Evolutionary conservation across 2,329 filamentous ascomycete species (phyloP), one percentile per base, ranked within the genome.

Genomic region (Colletotrichum scovillei): DNA sequence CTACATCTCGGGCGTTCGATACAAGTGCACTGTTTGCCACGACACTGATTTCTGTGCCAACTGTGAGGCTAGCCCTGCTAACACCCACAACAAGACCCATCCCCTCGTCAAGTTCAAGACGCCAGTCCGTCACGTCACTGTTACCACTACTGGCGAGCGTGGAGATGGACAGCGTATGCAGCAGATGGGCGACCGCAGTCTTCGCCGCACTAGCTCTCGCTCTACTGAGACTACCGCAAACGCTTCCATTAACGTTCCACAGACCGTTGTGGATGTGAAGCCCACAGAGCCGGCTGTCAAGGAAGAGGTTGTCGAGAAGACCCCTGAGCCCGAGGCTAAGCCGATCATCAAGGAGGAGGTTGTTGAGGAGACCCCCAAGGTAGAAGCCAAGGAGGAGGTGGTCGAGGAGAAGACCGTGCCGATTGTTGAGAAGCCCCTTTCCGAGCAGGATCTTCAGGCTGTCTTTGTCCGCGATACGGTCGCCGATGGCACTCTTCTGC

Each of bases 21-120:
- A 97, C 90, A 99, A 99, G 91, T 99, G 97, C 81, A 94, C 96
- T 65, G 93, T 99, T 69, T 99, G 97, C 87, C 89, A 97, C 79
- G 95, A 99, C 81, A 93, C 93, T 42, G 97, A 99, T 84, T 98
- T 98, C 86, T 99, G 97, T 82, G 94, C 94, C 80, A 93, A 90
- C 80, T 99, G 97, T 85, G 97, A 99, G 85, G 95, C 96, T 62
- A 92, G 92, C 78, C 97, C 97, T 8, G 87, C 88, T 76, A 96
- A 97, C 82, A 87, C 86, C 26, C 97, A 99, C 87, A 98, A 98
- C 87, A 92, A 92, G 83, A 97, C 95, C n/a, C 97, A 99, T 79
- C 97, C 97, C 32, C 87, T 99, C 78, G 95, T 99, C 87, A 98
- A 98, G 86, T 95, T 99, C 87, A 97, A 95, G 89, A 97, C 94